A percentile compares a stretch with the other conserved stretches of the same genome.
phyloP scores from a whole-genome alignment of 441 rosid species.

The Gossypium davidsonii region DNA sequence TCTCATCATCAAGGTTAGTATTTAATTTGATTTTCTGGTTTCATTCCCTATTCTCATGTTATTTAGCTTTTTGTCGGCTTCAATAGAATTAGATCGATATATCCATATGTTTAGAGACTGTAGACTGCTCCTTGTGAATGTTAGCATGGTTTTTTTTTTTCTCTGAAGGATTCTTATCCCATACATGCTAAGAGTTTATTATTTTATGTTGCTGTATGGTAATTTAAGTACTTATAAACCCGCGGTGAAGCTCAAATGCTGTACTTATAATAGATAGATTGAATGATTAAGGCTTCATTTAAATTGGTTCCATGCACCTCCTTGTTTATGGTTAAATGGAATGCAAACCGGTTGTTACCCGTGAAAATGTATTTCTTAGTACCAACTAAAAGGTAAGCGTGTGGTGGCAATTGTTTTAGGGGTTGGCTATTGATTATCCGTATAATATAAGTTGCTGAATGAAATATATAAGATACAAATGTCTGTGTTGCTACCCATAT shows the following conservation, averaged over 20 bases:
- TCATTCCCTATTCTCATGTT: background rate
- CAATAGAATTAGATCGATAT: background rate
- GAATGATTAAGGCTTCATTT: background rate
- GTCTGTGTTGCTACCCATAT: background rate
- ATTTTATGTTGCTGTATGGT: background rate
- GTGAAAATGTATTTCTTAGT: background rate
- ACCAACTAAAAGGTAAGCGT: background rate
- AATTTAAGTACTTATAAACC: background rate
- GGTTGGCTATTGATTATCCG: background rate
- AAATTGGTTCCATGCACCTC: background rate
- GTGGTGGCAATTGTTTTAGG: background rate
- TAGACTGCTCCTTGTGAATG: background rate
- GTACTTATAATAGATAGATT: background rate
- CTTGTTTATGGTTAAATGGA: background rate
- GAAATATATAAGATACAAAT: background rate
- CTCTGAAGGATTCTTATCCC: too few relatives aligned
- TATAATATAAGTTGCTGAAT: background rate
- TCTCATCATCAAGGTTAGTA: slow-evolving; percentile 57
- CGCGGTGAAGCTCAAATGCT: background rate
- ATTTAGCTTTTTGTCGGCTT: background rate
- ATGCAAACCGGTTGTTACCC: background rate
- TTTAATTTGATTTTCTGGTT: slow-evolving; percentile 35
- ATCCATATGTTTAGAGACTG: background rate
- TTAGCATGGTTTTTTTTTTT: too few relatives aligned
- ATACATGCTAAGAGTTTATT: too few relatives aligned